Evolutionary conservation across 192 early-diverging fungal species (phyloP).

Genomic region (Umbelopsis sp.): DNA sequence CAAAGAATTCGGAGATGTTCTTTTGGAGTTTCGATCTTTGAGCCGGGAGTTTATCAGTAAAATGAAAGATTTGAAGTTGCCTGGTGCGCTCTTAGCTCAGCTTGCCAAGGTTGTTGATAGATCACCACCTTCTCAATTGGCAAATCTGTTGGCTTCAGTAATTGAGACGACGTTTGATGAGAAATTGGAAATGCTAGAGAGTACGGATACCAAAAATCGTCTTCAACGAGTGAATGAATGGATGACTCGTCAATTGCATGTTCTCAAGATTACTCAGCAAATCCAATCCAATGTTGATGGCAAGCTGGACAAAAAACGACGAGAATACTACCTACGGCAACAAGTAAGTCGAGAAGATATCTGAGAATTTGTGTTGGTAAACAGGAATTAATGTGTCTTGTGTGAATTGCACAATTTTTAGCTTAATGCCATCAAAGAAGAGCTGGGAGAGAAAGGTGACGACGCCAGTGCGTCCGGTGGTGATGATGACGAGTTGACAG

Average conservation of each 20-base stretch:
- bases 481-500: slow-evolving; percentile 71
- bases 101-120: slow-evolving; percentile 68
- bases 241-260: slow-evolving; percentile 73
- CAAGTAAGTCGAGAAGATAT: slow-evolving; percentile 51
- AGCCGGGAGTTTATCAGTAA: slow-evolving; percentile 58
- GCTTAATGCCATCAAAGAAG: slow-evolving; percentile 82
- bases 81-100: slow-evolving; percentile 62
- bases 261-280: slow-evolving; percentile 80
- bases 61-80: slow-evolving; percentile 69
- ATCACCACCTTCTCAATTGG: slow-evolving; percentile 59
- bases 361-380: no score
- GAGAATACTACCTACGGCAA: slow-evolving; percentile 78
- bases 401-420: slow-evolving; percentile 21
- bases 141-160: slow-evolving; percentile 72
- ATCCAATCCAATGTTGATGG: slow-evolving; percentile 76
- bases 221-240: slow-evolving; percentile 62
- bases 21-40: slow-evolving; percentile 59
- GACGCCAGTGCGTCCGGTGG: slow-evolving; percentile 43
- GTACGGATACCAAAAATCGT: slow-evolving; percentile 59
- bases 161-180: slow-evolving; percentile 76
- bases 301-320: slow-evolving; percentile 78
- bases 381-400: background rate
- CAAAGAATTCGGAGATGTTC: slow-evolving; percentile 55
- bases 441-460: slow-evolving; percentile 66
- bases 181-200: slow-evolving; percentile 68